Conservation (phyloP, 192 early-diverging fungal species). For the Chytriomyces sp. region DNA sequence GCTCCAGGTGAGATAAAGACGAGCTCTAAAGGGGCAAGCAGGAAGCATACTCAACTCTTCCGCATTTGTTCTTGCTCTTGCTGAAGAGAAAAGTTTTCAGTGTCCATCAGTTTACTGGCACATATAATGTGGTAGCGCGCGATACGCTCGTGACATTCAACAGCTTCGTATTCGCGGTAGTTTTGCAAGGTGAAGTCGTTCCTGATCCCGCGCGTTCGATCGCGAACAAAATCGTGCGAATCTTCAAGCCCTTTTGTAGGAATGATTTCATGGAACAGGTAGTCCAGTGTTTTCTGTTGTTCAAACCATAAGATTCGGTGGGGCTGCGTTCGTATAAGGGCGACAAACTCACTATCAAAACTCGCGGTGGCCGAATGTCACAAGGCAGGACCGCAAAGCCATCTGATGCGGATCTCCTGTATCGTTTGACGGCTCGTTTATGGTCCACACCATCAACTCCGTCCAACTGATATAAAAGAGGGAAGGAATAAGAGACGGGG, state of each 20-base stretch:
- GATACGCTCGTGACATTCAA: slow-evolving; percentile 76
- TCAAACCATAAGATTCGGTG: no score
- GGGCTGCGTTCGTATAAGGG: no score
- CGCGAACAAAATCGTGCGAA: slow-evolving; percentile 81
- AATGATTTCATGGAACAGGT: slow-evolving; percentile 44
- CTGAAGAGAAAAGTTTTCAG: slow-evolving; percentile 69
- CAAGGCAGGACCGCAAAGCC: slow-evolving; percentile 81
- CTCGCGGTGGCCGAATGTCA: slow-evolving; percentile 81
- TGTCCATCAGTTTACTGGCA: slow-evolving; percentile 70
- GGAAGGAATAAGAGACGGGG: background rate
- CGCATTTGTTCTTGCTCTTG: slow-evolving; percentile 88
- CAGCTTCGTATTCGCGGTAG: slow-evolving; percentile 66
- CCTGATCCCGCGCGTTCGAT: slow-evolving; percentile 80
- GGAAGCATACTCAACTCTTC: slow-evolving; percentile 62
- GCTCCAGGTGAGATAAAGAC: no score
- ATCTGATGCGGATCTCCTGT: slow-evolving; percentile 81
- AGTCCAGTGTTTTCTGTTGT: slow-evolving; percentile 44
- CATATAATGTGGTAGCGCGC: slow-evolving; percentile 86
- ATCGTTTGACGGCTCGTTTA: slow-evolving; percentile 76
- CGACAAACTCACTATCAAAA: slow-evolving; percentile 68
- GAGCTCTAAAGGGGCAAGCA: background rate
- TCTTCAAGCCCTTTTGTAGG: slow-evolving; percentile 56
- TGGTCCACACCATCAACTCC: slow-evolving; percentile 69
- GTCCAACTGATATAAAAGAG: slow-evolving; percentile 34
- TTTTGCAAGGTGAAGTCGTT: slow-evolving; percentile 90